These are phyloP conservation scores for Citrus unshiu DNA, from an alignment of 345 rosid species.

Conservation along the genomic window DNA sequence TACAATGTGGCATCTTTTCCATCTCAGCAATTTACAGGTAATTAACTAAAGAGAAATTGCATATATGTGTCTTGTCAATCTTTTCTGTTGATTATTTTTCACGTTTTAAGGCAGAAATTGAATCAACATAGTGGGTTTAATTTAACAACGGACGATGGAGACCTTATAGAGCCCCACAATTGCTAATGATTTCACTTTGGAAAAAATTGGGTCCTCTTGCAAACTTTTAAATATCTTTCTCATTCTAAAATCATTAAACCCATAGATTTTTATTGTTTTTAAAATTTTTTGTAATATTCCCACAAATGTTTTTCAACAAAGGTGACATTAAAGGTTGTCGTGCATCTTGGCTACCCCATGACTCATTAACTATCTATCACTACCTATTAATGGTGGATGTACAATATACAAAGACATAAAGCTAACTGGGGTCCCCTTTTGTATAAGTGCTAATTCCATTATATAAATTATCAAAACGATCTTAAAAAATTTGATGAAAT, in stretches of 20 bases:
- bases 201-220: slow-evolving; percentile 24
- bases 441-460: neutral
- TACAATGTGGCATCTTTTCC: slow-evolving; percentile 42
- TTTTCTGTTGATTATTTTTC: slow-evolving; percentile 15
- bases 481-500: neutral
- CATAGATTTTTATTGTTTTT: slow-evolving; percentile 22
- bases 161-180: slow-evolving; percentile 31
- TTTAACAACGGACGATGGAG: slow-evolving; percentile 26
- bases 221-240: slow-evolving; percentile 10
- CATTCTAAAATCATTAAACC: slow-evolving; percentile 14
- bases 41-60: slow-evolving; percentile 14
- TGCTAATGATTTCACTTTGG: slow-evolving; percentile 27
- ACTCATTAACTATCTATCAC: slow-evolving; percentile 2
- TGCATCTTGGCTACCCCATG: neutral
- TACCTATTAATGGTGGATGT: neutral
- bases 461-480: neutral
- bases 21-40: slow-evolving; percentile 52
- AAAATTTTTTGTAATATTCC: neutral
- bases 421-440: neutral
- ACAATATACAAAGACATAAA: slow-evolving; percentile 5
- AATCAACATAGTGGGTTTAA: slow-evolving; percentile 25
- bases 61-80: slow-evolving; percentile 13
- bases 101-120: slow-evolving; percentile 15
- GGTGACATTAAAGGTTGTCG: slow-evolving; percentile 4
- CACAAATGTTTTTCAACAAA: slow-evolving; percentile 11